Percentiles rank a stretch among this genome's conserved stretches.
Evolutionary conservation across 202 grass and related monocot species (phyloP).

Genomic region (Setaria viridis): DNA sequence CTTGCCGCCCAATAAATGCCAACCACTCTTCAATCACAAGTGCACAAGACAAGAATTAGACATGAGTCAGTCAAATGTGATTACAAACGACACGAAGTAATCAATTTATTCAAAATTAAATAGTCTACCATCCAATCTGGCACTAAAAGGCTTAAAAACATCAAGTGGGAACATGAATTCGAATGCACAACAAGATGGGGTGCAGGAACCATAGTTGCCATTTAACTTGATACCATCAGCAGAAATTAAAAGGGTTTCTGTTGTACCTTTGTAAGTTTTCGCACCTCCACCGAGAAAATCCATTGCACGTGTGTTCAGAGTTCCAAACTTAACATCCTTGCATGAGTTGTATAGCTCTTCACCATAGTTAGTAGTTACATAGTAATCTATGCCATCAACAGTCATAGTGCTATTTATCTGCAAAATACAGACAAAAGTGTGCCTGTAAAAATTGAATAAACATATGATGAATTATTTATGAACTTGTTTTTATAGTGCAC

Average conservation of each 20-base stretch:
- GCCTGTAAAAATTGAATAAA: conserved; percentile 32
- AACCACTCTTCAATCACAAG: conserved; percentile 82
- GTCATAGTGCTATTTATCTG: conserved; percentile 75
- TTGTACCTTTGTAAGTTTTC: conserved; percentile 81
- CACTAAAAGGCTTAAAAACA: conserved; percentile 35
- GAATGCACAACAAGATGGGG: conserved; percentile 1
- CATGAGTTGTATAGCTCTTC: conserved; percentile 89
- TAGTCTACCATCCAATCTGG: conserved; percentile 22
- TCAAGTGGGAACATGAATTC: conserved; percentile 26
- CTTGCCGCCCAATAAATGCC: conserved; percentile 81
- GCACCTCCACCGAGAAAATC: conserved; percentile 93
- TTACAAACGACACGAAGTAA: conserved; percentile 25
- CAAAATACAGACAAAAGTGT: conserved; percentile 43
- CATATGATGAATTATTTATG: background rate
- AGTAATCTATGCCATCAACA: conserved; percentile 87
- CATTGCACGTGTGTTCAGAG: conserved; percentile 92
- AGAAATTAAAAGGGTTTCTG: background rate
- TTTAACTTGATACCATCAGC: background rate
- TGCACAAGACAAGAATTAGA: conserved; percentile 40
- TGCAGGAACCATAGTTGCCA: background rate
- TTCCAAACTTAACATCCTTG: conserved; percentile 99
- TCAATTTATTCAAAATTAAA: conserved; percentile 29
- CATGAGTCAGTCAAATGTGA: conserved; percentile 29
- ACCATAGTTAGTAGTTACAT: conserved; percentile 73
- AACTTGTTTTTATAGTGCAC: conserved; percentile 27